Percentiles rank a stretch among this genome's conserved stretches.
Evolutionary conservation across 2,329 filamentous ascomycete species (phyloP).

Genomic region (Spiromastix sp.): DNA sequence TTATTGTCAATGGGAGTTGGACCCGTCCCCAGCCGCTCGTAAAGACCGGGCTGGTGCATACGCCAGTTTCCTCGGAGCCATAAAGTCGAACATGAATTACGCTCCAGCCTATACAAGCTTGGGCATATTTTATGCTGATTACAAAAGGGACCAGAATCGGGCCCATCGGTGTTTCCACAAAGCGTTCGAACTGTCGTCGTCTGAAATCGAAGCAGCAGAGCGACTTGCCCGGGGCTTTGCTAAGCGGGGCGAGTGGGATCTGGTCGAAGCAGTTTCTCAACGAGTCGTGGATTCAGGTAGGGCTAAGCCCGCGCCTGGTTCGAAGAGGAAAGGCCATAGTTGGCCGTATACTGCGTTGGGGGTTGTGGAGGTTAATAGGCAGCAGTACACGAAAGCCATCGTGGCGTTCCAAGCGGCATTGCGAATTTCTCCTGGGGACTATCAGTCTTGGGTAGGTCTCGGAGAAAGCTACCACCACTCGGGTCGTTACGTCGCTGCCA

Average conservation of each 20-base stretch:
- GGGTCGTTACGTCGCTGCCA: conserved; percentile 85
- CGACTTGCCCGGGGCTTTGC: conserved; percentile 78
- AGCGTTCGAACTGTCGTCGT: conserved; percentile 81
- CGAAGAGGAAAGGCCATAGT: conserved; percentile 83
- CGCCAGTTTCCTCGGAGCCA: conserved; percentile 65
- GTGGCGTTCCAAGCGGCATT: conserved; percentile 86
- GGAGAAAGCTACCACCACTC: conserved; percentile 97
- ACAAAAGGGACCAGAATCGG: conserved; percentile 74
- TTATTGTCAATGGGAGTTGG: conserved; percentile 74
- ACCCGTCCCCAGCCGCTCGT: conserved; percentile 61
- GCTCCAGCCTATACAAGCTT: conserved; percentile 87
- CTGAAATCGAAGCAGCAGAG: conserved; percentile 79
- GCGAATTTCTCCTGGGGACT: conserved; percentile 72
- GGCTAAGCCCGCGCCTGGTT: conserved; percentile 79
- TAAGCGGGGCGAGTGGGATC: conserved; percentile 86
- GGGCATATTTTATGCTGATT: conserved; percentile 84
- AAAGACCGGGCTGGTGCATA: conserved; percentile 78
- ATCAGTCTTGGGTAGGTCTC: conserved; percentile 90
- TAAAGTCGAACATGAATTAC: conserved; percentile 79
- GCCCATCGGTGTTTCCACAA: conserved; percentile 93
- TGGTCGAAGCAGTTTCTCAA: conserved; percentile 85
- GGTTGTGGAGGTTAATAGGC: conserved; percentile 87
- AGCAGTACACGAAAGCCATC: conserved; percentile 80
- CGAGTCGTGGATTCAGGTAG: conserved; percentile 92
- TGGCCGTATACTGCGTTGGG: conserved; percentile 94